Conservation (phyloP, 164 flowering plant genomes). For the Vitis rotundifolia region DNA sequence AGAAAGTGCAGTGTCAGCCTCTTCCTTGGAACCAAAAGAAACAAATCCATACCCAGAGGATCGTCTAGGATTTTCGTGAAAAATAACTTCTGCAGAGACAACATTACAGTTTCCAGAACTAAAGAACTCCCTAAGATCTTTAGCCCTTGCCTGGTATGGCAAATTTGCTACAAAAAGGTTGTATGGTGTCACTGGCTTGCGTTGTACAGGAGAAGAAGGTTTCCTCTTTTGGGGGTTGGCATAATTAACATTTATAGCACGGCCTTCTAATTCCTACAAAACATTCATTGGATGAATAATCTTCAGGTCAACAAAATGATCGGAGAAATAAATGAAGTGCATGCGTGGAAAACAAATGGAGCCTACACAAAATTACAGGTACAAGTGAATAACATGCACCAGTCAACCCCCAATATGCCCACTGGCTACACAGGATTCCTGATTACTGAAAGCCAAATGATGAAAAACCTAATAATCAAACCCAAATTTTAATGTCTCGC, state of each 20-base stretch:
- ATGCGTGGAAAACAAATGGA: too few relatives aligned
- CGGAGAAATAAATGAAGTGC: not conserved
- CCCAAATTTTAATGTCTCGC: too few relatives aligned
- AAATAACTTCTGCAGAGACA: constrained; percentile 63
- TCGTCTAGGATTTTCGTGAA: constrained; percentile 57
- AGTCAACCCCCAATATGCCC: too few relatives aligned
- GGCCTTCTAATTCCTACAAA: constrained; percentile 66
- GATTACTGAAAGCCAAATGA: not conserved
- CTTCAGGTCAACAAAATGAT: not conserved
- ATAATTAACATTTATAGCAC: constrained; percentile 54
- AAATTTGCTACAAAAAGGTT: constrained; percentile 76
- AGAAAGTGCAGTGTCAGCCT: constrained; percentile 64
- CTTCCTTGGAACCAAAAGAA: constrained; percentile 55
- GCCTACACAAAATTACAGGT: not conserved
- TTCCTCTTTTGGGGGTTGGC: constrained; percentile 51
- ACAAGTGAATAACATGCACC: too few relatives aligned
- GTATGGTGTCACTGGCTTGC: constrained; percentile 36
- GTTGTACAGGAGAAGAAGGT: constrained; percentile 23
- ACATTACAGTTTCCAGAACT: constrained; percentile 34
- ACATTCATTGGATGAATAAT: constrained; percentile 1
- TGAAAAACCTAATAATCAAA: not conserved
- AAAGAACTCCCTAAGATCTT: constrained; percentile 71
- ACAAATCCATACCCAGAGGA: constrained; percentile 87
- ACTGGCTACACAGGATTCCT: too few relatives aligned
- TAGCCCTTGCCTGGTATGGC: constrained; percentile 56